These are phyloP conservation scores for Scedosporium boydii DNA, from an alignment of 2,329 filamentous ascomycete genomes.

Conservation along the genomic window DNA sequence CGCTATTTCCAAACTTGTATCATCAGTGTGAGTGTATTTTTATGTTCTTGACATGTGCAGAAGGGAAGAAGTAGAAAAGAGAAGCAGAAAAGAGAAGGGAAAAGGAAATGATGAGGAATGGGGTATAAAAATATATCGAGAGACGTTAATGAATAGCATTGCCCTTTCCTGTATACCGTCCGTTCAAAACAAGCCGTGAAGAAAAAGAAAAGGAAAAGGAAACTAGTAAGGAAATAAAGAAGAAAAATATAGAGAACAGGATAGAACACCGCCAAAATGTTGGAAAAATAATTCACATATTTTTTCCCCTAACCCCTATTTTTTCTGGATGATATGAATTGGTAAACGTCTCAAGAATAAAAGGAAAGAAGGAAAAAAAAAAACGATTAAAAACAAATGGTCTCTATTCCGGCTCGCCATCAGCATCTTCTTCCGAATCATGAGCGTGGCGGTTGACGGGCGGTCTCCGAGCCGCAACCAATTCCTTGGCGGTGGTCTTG, in stretches of 20 bases:
- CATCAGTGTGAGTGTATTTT: no score
- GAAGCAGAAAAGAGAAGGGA: neutral
- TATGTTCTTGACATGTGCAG: neutral
- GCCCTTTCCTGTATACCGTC: no score
- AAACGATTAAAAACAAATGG: neutral
- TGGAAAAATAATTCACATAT: neutral
- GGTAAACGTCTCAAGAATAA: no score
- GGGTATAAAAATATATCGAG: no score
- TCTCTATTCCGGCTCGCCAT: neutral
- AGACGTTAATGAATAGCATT: no score
- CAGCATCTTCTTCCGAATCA: conserved; percentile 2
- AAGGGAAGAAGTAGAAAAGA: neutral
- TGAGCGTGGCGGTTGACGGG: neutral
- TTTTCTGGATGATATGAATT: no score
- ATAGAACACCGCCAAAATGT: neutral
- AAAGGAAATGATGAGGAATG: neutral
- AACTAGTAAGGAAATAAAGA: neutral
- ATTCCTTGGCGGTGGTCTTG: conserved; percentile 6
- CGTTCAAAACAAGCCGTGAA: no score
- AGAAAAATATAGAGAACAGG: neutral
- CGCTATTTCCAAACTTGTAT: no score
- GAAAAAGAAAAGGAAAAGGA: no score
- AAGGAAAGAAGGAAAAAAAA: neutral
- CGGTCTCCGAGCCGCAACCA: neutral
- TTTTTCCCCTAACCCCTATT: no score